Base-by-base conservation (phyloP, 768 basidiomycete species). In the Auricularia cornea region DNA sequence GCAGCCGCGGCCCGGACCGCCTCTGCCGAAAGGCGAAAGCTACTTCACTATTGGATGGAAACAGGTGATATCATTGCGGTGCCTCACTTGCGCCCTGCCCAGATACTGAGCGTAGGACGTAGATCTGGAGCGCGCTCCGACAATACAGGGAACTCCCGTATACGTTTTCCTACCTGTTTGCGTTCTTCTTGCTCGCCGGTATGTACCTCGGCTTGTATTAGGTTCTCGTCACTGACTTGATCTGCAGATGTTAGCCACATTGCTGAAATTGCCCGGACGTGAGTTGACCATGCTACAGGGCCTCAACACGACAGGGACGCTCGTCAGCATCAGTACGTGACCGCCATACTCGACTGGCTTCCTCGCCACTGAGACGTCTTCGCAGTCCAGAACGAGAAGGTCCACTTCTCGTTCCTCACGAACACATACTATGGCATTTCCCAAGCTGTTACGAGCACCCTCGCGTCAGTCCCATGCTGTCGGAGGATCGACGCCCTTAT, bases 31-130 rank as follows among this genome's bases (percentile, higher is more conserved):
- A 66, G 86, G 86, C 59, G 85, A 92, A 66, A 81, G 73, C 64
- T 94, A 93, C 68, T 65, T 92, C 30, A 90, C 90, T 0, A 83
- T 94, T 54, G 92, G 92, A 51, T 93, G 89, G 88, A 92, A 89
- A 70, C 90, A 92, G 78, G 88, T 40, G 23, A 38, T 16, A 28
- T 20, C n/a, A n/a, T n/a, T n/a, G n/a, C n/a, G n/a, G n/a, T n/a
- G n/a, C n/a, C n/a, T n/a, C n/a, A n/a, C n/a, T n/a, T n/a, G n/a
- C n/a, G n/a, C n/a, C n/a, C n/a, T n/a, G n/a, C n/a, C n/a, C n/a
- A n/a, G n/a, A n/a, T n/a, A n/a, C n/a, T n/a, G n/a, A n/a, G n/a
- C n/a, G n/a, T n/a, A n/a, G n/a, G 31, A 32, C 29, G 61, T 70
- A 92, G 87, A 90, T 94, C 60, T 93, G 90, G 86, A 76, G 80